Evolutionary conservation across 2,329 filamentous ascomycete genomes (phyloP).

Genomic region (Talaromyces sp.): DNA sequence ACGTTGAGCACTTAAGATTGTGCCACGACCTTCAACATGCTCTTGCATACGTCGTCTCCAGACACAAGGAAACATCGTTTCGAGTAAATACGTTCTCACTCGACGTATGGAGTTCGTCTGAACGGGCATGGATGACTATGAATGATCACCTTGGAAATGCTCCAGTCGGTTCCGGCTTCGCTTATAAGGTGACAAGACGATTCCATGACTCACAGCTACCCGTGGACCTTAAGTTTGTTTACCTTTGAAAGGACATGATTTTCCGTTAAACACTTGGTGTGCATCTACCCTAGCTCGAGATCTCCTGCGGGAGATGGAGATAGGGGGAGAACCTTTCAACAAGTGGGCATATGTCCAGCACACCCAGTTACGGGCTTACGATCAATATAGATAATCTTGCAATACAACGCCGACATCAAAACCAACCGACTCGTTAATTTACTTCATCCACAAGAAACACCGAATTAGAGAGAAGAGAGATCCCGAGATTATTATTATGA

Average conservation of each 20-base stretch:
- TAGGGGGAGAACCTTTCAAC: too few species aligned
- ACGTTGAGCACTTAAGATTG: background rate
- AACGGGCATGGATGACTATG: background rate
- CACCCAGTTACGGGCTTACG: too few species aligned
- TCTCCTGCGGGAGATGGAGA: too few species aligned
- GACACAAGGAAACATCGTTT: background rate
- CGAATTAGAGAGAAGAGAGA: background rate
- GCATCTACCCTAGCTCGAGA: too few species aligned
- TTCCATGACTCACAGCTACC: background rate
- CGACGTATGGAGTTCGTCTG: background rate
- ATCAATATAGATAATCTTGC: too few species aligned
- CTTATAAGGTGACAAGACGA: background rate
- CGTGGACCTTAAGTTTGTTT: too few species aligned
- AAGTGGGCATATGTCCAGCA: too few species aligned
- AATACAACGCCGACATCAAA: too few species aligned
- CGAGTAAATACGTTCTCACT: background rate
- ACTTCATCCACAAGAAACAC: background rate
- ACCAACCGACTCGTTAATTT: background rate
- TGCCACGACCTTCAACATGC: background rate
- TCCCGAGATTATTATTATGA: slow-evolving; percentile 4
- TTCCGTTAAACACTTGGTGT: background rate
- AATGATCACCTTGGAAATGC: background rate
- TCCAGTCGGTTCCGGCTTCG: background rate
- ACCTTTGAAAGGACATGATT: background rate
- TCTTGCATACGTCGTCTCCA: background rate